These are phyloP conservation scores for Crithidia sp. DNA, from an alignment of 208 protist genomes.

Conservation along the genomic window DNA sequence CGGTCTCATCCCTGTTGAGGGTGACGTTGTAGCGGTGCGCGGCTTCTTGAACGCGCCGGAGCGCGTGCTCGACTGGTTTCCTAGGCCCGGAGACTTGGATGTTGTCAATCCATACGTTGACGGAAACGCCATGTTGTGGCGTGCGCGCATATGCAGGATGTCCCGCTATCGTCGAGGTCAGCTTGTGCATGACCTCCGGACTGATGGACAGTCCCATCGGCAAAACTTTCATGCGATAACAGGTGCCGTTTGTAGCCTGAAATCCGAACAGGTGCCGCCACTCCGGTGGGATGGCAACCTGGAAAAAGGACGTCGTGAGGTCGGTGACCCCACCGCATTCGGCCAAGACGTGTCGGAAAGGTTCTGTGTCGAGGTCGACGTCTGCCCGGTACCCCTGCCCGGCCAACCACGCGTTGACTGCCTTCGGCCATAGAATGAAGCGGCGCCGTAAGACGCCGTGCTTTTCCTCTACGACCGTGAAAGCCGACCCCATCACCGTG, in stretches of 20 bases:
- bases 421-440: constrained; percentile 29
- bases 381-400: constrained; percentile 2
- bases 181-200: constrained; percentile 34
- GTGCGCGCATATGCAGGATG: constrained; percentile 7
- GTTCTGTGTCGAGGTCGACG: neutral
- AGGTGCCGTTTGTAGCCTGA: neutral
- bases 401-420: constrained; percentile 10
- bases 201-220: constrained; percentile 35
- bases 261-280: constrained; percentile 11
- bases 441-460: constrained; percentile 4
- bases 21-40: neutral
- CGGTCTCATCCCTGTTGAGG: constrained; percentile 21
- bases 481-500: neutral
- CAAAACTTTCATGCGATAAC: constrained; percentile 26
- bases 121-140: constrained; percentile 2
- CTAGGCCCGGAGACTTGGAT: constrained; percentile 31
- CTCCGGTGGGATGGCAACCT: constrained; percentile 2
- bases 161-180: constrained; percentile 26
- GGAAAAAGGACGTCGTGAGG: constrained; percentile 30
- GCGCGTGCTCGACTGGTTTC: constrained; percentile 5
- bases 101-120: constrained; percentile 42
- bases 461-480: constrained; percentile 31
- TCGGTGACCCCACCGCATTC: constrained; percentile 23
- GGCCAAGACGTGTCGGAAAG: neutral
- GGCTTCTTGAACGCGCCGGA: constrained; percentile 11